Base-by-base conservation (phyloP, 345 rosid genomes). In the Corchorus olitorius region DNA sequence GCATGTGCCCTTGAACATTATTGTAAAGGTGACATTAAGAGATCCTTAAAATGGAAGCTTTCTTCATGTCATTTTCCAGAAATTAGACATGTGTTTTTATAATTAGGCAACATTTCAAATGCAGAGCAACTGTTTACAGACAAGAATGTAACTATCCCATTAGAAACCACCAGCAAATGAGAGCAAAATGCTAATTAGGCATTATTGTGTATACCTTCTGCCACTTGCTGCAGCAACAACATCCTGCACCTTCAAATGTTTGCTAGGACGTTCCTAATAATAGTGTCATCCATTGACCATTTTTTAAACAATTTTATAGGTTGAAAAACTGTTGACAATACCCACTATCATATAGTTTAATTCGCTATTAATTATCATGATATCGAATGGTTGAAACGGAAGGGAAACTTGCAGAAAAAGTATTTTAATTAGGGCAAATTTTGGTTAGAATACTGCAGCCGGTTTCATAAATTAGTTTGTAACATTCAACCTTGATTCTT, bases 241-340 rank as follows among this genome's bases (percentile, higher is more conserved):
- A 50, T 33, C 48, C 73, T 68, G 13, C 56, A 2, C 39, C 19
- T 68, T 14, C 1, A 48, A 22, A 12, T 48, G 56, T 6, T 48
- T 45, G 53, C 9, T 67, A 8, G 34, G 1, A 27, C 1, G 41
- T 48, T 27, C n/a, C 13, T 70, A 13, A 33, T 16, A 54, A 71
- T 12, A 71, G 61, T 71, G 62, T 1, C 74, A 54, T 17, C 74
- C 62, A 71, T 71, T n/a, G 6, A 9, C 55, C 72, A 68, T 14
- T 46, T 46, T 68, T 8, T 49, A 68, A 27, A 17, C 37, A 43
- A n/a, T 8, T 64, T 39, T 39, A 8, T 61, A 6, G n/a, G 6
- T 1, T 53, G 20, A 20, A 53, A 17, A 53, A 53, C 0, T n/a
- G 17, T 53, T 17, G 20, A 53, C 8, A 53, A 53, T 53, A 20